Conservation (phyloP, 176 grass and related monocot species). For the Areca catechu region DNA sequence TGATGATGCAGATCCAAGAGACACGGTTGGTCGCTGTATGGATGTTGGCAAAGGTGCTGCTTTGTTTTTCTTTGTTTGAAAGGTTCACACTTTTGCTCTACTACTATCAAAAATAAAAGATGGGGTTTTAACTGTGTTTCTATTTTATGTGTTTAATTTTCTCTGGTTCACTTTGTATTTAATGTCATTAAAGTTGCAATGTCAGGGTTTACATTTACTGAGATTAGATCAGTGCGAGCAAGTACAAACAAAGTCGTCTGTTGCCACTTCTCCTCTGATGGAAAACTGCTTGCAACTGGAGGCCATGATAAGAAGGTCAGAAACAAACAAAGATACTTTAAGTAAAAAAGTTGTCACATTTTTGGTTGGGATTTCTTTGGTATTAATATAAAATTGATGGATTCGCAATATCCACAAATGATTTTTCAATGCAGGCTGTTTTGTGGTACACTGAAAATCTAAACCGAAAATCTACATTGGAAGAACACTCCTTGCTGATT, state of each 20-base stretch:
- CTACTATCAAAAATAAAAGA: not conserved
- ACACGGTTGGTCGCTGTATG: slow-evolving; percentile 65
- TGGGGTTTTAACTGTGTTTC: not conserved
- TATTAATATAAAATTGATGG: not conserved
- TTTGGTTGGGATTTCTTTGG: too few species aligned
- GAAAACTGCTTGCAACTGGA: slow-evolving; percentile 95
- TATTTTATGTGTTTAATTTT: slow-evolving; percentile 21
- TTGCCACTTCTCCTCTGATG: slow-evolving; percentile 92
- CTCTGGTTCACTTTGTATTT: not conserved
- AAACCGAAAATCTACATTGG: slow-evolving; percentile 65
- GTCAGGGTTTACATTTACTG: slow-evolving; percentile 80
- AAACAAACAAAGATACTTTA: not conserved
- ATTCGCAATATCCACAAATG: slow-evolving; percentile 1
- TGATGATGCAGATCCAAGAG: slow-evolving; percentile 96
- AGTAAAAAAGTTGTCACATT: too few species aligned
- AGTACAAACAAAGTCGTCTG: slow-evolving; percentile 76
- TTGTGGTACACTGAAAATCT: slow-evolving; percentile 70
- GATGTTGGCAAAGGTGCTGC: slow-evolving; percentile 78
- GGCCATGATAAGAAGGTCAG: slow-evolving; percentile 98
- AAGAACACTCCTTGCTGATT: slow-evolving; percentile 76
- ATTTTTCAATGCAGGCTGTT: slow-evolving; percentile 46
- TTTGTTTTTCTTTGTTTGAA: not conserved
- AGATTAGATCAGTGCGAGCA: slow-evolving; percentile 49
- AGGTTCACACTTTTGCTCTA: not conserved
- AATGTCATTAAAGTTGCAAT: slow-evolving; percentile 7